phyloP scores from a whole-genome alignment of 257 asterid genomes.

The Solanum virginianum region DNA sequence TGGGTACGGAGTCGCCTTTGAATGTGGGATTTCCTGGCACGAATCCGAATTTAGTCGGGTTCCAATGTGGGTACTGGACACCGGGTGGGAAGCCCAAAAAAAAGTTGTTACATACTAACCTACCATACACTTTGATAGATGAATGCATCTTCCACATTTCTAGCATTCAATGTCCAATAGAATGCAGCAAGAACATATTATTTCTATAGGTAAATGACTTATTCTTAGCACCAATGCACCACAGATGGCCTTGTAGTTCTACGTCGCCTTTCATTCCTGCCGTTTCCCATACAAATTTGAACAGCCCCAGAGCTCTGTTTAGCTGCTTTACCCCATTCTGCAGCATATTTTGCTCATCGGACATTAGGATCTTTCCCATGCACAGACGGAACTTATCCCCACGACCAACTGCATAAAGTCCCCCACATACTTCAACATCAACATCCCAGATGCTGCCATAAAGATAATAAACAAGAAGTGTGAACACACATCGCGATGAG shows the following conservation, averaged over 20 bases:
- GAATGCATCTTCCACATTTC: not conserved
- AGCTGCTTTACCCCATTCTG: conserved; percentile 57
- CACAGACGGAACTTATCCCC: conserved; percentile 43
- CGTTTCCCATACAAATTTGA: conserved; percentile 78
- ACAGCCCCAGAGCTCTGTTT: conserved; percentile 59
- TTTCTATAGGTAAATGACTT: conserved; percentile 52
- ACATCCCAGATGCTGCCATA: conserved; percentile 44
- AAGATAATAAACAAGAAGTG: conserved; percentile 60
- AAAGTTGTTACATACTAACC: not conserved
- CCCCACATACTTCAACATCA: conserved; percentile 79
- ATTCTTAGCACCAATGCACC: conserved; percentile 69
- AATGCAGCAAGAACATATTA: conserved; percentile 44
- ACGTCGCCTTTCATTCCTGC: conserved; percentile 66
- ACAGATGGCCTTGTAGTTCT: conserved; percentile 82
- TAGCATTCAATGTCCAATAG: not conserved
- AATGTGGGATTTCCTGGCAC: no score
- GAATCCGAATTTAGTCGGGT: no score
- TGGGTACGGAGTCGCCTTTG: no score
- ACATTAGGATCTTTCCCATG: conserved; percentile 69
- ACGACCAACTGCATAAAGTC: conserved; percentile 28
- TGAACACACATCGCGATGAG: conserved; percentile 66
- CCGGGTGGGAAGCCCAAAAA: not conserved
- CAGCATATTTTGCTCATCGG: conserved; percentile 45
- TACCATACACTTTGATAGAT: not conserved
- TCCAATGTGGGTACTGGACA: no score